Base-by-base conservation (phyloP, 306 rosid species). In the Leucaena leucocephala region DNA sequence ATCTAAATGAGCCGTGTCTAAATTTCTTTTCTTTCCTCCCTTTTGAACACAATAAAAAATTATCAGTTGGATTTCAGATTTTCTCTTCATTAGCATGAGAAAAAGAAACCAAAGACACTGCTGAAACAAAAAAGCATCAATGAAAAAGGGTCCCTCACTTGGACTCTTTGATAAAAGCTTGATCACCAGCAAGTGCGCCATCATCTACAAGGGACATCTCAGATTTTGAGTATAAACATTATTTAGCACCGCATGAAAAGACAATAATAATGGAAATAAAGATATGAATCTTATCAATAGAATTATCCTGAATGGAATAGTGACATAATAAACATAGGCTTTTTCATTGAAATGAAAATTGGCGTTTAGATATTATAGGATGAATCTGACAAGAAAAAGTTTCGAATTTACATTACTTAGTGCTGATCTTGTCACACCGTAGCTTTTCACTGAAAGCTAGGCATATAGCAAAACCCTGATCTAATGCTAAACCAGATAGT, bases 111-210 rank as follows among this genome's bases (percentile, higher is more conserved):
- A 68, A 21, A 67, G 72, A 21, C 50, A 42, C 34, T 15, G 2
- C 55, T 19, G 38, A 12, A 22, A 68, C 38, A 74, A 76, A 74
- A 78, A 57, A 2, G 52, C 50, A 72, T 17, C 57, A 76, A 55
- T 35, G 3, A 55, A 81, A 81, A 34, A 81, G 33, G 66, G 71
- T 81, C 67, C 80, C 97, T 87, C 83, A 89, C 97, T 76, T 77
- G 72, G 86, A 83, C 62, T 73, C 80, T 77, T 80, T 72, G 64
- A 76, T 63, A 15, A 71, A 83, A 72, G 86, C 78, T 76, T 81
- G 86, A 79, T 79, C 86, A 64, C 59, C 72, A 67, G 78, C 78
- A 71, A 62, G 69, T 43, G 59, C 42, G 44, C 10, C 80, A 70
- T 66, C 78, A 84, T 68, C 85, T 82, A 69, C 14, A 81, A 77